Percentiles rank a stretch among this genome's conserved stretches.
These are phyloP conservation scores for Diplogelasinospora grovesii DNA, from an alignment of 495 filamentous ascomycete species.

Conservation along the genomic window DNA sequence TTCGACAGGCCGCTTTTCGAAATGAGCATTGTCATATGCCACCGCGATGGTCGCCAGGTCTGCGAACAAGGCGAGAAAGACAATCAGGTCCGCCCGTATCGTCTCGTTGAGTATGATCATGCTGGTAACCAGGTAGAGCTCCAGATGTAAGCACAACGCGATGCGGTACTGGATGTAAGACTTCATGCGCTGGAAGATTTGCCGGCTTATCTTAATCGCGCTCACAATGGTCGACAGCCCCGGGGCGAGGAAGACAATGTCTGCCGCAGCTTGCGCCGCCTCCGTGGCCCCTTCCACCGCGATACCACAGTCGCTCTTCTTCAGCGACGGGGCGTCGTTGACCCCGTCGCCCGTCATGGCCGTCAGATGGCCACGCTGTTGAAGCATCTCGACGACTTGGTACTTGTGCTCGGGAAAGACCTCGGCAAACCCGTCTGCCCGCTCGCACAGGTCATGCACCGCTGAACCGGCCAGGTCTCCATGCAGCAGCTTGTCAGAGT, in stretches of 20 bases:
- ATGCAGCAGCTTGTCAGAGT: constrained; percentile 77
- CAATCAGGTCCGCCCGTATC: constrained; percentile 77
- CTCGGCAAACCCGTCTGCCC: constrained; percentile 90
- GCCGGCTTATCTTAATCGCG: constrained; percentile 86
- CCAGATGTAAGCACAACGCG: constrained; percentile 84
- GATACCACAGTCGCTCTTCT: constrained; percentile 93
- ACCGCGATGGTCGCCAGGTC: constrained; percentile 90
- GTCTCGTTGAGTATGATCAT: constrained; percentile 78
- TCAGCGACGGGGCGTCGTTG: constrained; percentile 92
- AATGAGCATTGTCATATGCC: constrained; percentile 89
- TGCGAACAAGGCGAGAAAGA: constrained; percentile 92
- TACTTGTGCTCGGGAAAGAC: constrained; percentile 98
- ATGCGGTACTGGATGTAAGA: constrained; percentile 95
- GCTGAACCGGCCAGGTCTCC: constrained; percentile 89
- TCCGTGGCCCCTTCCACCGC: constrained; percentile 91
- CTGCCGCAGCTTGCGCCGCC: constrained; percentile 84
- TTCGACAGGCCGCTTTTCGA: constrained; percentile 78
- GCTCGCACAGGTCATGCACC: constrained; percentile 90
- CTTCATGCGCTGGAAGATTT: constrained; percentile 97
- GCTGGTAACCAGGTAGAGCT: constrained; percentile 85
- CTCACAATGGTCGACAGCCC: constrained; percentile 90
- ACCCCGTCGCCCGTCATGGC: constrained; percentile 99
- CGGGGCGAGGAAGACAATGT: constrained; percentile 88
- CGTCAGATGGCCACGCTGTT: constrained; percentile 92
- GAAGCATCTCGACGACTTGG: constrained; percentile 93